Percentiles rank a stretch among this genome's conserved stretches.
Conservation (phyloP, 2,329 filamentous ascomycete genomes). For the Trichoderma sp. region DNA sequence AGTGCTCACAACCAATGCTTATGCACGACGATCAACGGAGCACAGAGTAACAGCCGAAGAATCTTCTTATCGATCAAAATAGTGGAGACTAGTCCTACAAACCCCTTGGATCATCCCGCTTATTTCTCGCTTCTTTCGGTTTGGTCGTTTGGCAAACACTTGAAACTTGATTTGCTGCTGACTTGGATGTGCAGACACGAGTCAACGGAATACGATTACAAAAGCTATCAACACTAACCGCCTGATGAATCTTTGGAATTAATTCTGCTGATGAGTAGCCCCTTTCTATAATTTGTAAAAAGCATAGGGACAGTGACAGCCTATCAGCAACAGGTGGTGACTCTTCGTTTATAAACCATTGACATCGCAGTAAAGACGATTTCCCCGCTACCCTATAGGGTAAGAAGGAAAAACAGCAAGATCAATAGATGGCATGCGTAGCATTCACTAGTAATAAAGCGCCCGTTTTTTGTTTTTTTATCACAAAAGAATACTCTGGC, state of each 20-base stretch:
- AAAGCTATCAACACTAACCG: background rate
- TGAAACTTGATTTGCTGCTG: background rate
- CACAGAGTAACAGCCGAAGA: background rate
- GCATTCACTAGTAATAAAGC: background rate
- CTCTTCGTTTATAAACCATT: background rate
- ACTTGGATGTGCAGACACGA: background rate
- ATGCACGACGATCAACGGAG: background rate
- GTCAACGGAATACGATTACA: background rate
- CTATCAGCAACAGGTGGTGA: background rate
- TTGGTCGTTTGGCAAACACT: background rate
- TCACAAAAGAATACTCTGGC: background rate
- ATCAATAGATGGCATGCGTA: background rate
- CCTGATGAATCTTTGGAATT: background rate
- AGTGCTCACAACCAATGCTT: background rate
- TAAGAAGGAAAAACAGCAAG: background rate
- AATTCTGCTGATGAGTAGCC: background rate
- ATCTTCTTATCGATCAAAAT: background rate
- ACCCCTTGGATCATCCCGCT: background rate
- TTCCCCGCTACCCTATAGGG: background rate
- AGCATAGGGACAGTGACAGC: background rate
- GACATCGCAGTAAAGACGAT: background rate
- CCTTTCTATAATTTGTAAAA: background rate
- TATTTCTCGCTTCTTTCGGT: background rate
- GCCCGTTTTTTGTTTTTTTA: background rate
- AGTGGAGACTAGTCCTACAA: background rate